Evolutionary conservation across 2,329 filamentous ascomycete species (phyloP), one percentile per base, ranked within the genome.

Genomic region (Dactylella cylindrospora): DNA sequence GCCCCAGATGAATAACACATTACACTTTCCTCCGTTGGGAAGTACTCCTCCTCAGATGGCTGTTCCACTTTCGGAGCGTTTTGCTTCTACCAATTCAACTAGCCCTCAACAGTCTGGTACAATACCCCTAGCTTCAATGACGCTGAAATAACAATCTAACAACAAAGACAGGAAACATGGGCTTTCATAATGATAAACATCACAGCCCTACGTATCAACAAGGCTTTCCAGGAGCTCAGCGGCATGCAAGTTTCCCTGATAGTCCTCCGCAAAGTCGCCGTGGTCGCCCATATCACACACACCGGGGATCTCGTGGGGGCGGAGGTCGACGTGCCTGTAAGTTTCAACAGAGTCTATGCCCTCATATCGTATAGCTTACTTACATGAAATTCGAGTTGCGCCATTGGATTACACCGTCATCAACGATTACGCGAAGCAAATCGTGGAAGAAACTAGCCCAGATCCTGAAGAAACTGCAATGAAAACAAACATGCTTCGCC

Each of bases 1-100:
- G 3, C 57, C 57, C 10, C 57, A 62, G 43, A 62, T 62, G 15
- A 54, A 62, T 22, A 62, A 62, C 45, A 38, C 40, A 8, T n/a
- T 62, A 22, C 57, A 62, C 35, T 62, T 62, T n/a, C 57, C 57
- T 22, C 57, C 57, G 8, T 20, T 62, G 12, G 57, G 57, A 17
- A 62, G 43, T 10, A 26, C 54, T 4, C 57, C 57, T 31, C 15
- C 41, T 3, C 57, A 62, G 26, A 32, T 17, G 13, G 45, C 45
- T 20, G 41, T 35, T 19, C 55, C 47, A 12, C 47, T 62, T 13
- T 38, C 57, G 15, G 57, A 62, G 29, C 38, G 51, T 4, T 31
- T 26, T 5, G 26, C 39, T 8, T 38, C 43, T 22, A 22, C 41
- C 10, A 50, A 49, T 28, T 49, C 44, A 13, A 44, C 46, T 25